Evolutionary conservation across 176 grass and related monocot species (phyloP).

Genomic region (Lolium rigidum): DNA sequence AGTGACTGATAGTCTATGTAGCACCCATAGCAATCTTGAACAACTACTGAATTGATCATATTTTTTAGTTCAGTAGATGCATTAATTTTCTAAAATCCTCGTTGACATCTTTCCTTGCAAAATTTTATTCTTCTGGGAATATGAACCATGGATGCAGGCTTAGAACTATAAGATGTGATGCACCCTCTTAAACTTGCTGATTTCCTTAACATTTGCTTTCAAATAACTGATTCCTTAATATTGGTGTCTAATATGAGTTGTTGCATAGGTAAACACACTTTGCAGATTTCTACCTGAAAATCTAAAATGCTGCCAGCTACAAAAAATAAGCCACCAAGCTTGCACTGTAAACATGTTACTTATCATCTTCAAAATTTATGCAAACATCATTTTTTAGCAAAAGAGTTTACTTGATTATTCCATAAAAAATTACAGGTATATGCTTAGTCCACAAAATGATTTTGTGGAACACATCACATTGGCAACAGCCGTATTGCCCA

Average conservation of each 20-base stretch:
- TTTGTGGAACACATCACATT: neutral
- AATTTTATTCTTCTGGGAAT: constrained; percentile 5
- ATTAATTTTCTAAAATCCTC: constrained; percentile 12
- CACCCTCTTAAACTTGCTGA: neutral
- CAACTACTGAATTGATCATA: constrained; percentile 12
- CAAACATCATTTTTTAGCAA: constrained; percentile 1
- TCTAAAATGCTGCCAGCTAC: neutral
- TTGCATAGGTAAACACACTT: neutral
- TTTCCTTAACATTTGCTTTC: neutral
- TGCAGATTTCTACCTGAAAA: constrained; percentile 8
- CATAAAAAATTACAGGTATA: constrained; percentile 19
- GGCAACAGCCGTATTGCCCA: neutral
- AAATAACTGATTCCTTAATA: neutral
- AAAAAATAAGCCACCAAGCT: constrained; percentile 7
- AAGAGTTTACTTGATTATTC: constrained; percentile 29
- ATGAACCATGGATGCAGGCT: constrained; percentile 22
- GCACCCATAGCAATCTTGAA: constrained; percentile 12
- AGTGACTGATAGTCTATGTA: constrained; percentile 8
- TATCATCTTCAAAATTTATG: constrained; percentile 34
- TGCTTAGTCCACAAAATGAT: constrained; percentile 19
- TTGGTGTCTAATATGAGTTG: neutral
- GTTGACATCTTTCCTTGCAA: constrained; percentile 23
- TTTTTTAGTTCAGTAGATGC: constrained; percentile 9
- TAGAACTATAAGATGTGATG: constrained; percentile 8
- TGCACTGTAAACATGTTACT: constrained; percentile 2